phyloP scores from a whole-genome alignment of 768 basidiomycete genomes.

The Xerocomellus chrysenteron region DNA sequence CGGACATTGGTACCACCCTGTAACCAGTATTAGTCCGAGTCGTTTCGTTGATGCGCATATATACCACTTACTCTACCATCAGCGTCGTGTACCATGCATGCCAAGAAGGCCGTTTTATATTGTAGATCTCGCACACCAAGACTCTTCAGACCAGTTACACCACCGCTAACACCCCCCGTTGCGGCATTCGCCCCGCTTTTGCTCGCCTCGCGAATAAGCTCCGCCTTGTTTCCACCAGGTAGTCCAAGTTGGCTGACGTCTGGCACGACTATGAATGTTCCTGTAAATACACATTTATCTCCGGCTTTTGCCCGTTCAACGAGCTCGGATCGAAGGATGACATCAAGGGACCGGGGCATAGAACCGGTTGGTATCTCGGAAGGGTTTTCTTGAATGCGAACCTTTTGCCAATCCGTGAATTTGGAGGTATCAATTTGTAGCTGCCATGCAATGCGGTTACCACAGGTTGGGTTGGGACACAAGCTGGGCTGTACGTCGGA shows the following conservation, averaged over 20 bases:
- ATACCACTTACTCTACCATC: constrained; percentile 73
- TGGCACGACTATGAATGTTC: constrained; percentile 97
- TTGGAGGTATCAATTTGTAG: constrained; percentile 94
- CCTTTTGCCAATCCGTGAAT: constrained; percentile 99
- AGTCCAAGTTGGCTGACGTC: constrained; percentile 95
- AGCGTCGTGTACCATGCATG: constrained; percentile 94
- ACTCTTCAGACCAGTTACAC: constrained; percentile 92
- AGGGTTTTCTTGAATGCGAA: constrained; percentile 97
- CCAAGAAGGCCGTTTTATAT: constrained; percentile 98
- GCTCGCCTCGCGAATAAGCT: constrained; percentile 84
- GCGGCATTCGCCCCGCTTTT: constrained; percentile 58
- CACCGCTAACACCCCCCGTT: constrained; percentile 66
- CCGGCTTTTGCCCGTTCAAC: constrained; percentile 99
- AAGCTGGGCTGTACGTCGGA: constrained; percentile 65
- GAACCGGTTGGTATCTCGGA: constrained; percentile 98
- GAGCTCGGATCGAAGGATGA: constrained; percentile 91
- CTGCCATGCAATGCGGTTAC: constrained; percentile 88
- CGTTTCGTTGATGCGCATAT: not conserved
- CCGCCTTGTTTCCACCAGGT: constrained; percentile 89
- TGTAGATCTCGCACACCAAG: constrained; percentile 93
- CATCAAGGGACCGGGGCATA: constrained; percentile 97
- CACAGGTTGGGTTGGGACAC: constrained; percentile 93
- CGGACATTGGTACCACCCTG: constrained; percentile 86
- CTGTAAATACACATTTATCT: constrained; percentile 97
- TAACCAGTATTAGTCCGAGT: not conserved